Evolutionary conservation across 352 stramenopile species (phyloP).

Genomic region (Phytophthora parvispora): DNA sequence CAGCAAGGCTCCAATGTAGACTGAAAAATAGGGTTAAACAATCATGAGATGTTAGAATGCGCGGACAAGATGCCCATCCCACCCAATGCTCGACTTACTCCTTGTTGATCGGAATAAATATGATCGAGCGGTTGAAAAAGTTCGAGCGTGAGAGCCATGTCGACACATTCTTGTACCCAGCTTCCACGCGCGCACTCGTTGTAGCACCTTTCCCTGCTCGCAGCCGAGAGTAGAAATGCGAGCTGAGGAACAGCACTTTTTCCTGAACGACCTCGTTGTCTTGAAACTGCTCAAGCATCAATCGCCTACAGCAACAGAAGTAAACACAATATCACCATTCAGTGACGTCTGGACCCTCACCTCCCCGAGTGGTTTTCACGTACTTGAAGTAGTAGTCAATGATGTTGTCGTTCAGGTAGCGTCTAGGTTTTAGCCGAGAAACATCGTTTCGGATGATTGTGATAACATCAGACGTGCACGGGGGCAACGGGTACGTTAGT

Average conservation of each 20-base stretch:
- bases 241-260: conserved; percentile 83
- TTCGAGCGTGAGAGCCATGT: conserved; percentile 75
- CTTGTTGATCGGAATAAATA: conserved; percentile 92
- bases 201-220: conserved; percentile 52
- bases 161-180: conserved; percentile 82
- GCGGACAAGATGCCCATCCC: not conserved
- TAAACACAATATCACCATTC: not conserved
- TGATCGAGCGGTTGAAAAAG: conserved; percentile 77
- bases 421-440: conserved; percentile 60
- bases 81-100: conserved; percentile 52
- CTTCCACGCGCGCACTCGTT: conserved; percentile 45
- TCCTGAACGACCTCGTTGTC: conserved; percentile 57
- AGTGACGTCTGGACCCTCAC: not conserved
- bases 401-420: conserved; percentile 95
- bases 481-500: conserved; percentile 80
- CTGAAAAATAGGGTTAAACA: conserved; percentile 33
- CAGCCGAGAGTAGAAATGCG: conserved; percentile 82
- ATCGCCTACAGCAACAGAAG: conserved; percentile 36
- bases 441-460: conserved; percentile 79
- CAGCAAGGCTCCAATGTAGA: conserved; percentile 85
- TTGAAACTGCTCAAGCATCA: conserved; percentile 66
- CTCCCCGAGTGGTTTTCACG: conserved; percentile 7
- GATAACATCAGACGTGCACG: conserved; percentile 78
- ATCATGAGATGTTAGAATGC: conserved; percentile 13
- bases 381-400: conserved; percentile 95